Conservation (phyloP, 2,329 filamentous ascomycete genomes). For the Bisporella sp. region DNA sequence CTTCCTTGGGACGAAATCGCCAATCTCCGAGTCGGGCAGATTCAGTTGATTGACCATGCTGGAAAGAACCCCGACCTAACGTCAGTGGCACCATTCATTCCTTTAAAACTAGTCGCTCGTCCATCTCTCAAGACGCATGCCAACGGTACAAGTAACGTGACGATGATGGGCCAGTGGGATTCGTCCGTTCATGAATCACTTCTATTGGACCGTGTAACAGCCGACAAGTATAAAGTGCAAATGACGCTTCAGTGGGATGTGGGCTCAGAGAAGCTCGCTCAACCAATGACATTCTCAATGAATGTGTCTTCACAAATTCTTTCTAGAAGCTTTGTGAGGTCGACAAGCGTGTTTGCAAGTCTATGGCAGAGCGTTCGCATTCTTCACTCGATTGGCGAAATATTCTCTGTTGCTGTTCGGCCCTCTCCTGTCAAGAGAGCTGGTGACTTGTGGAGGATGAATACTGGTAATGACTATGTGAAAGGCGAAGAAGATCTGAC, state of each 20-base stretch:
- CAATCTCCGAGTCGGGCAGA: conserved; percentile 68
- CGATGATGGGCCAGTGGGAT: conserved; percentile 90
- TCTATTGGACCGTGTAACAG: conserved; percentile 86
- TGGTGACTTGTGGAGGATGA: conserved; percentile 93
- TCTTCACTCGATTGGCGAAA: conserved; percentile 77
- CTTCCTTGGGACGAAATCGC: conserved; percentile 84
- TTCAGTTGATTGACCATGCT: conserved; percentile 76
- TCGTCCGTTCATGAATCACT: conserved; percentile 87
- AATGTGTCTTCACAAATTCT: conserved; percentile 79
- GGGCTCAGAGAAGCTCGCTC: conserved; percentile 72
- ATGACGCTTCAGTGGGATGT: conserved; percentile 84
- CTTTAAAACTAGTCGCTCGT: conserved; percentile 68
- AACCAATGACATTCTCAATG: conserved; percentile 80
- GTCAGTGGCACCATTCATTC: conserved; percentile 63
- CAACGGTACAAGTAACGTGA: conserved; percentile 84
- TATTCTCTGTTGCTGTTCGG: conserved; percentile 81
- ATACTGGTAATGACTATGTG: conserved; percentile 89
- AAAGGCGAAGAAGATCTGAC: conserved; percentile 87
- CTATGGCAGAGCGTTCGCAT: conserved; percentile 81
- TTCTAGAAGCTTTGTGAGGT: conserved; percentile 75
- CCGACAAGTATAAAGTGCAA: conserved; percentile 89
- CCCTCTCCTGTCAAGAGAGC: conserved; percentile 86
- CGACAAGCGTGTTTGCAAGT: conserved; percentile 78
- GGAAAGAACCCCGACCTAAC: conserved; percentile 80
- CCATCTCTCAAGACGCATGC: conserved; percentile 78